Percentiles rank a stretch among this genome's conserved stretches.
phyloP scores from a whole-genome alignment of 352 stramenopile genomes.

The Pythium brachiatum region DNA sequence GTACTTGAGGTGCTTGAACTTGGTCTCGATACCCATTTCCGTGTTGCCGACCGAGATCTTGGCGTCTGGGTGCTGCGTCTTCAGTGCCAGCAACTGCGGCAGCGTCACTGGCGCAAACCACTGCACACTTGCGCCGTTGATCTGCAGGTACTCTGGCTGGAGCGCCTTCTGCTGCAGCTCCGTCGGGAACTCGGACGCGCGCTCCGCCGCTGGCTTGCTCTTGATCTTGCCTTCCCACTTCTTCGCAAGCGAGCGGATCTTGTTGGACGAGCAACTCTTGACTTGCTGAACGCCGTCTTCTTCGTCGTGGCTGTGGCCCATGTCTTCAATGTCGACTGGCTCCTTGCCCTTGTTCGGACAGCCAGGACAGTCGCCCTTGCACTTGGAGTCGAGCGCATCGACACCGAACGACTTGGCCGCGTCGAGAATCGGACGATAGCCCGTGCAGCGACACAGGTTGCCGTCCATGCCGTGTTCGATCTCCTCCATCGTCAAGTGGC shows the following conservation, averaged over 20 bases:
- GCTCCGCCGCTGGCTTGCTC: conserved; percentile 14
- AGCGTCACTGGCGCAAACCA: conserved; percentile 94
- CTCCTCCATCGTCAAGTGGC: conserved; percentile 76
- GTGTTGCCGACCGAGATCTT: conserved; percentile 97
- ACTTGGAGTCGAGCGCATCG: conserved; percentile 55
- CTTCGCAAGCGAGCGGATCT: conserved; percentile 56
- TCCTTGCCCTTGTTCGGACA: conserved; percentile 64
- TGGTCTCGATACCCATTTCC: conserved; percentile 96
- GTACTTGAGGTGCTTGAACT: conserved; percentile 91
- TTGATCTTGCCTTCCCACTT: conserved; percentile 30
- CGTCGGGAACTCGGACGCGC: conserved; percentile 39
- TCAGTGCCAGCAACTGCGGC: conserved; percentile 84
- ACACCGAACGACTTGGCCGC: conserved; percentile 84
- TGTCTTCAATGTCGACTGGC: conserved; percentile 55
- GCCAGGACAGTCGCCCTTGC: conserved; percentile 57
- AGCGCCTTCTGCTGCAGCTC: conserved; percentile 61
- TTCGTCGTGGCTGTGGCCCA: conserved; percentile 22
- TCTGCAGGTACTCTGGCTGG: conserved; percentile 55
- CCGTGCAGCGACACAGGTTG: conserved; percentile 95
- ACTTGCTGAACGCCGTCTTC: conserved; percentile 33
- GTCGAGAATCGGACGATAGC: conserved; percentile 82
- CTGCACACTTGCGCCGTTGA: conserved; percentile 69
- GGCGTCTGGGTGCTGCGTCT: conserved; percentile 71
- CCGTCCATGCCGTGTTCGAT: conserved; percentile 94
- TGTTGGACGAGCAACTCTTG: conserved; percentile 64